These are phyloP conservation scores for Tausonia pullulans DNA, from an alignment of 1,284 basidiomycete genomes.

Conservation along the genomic window DNA sequence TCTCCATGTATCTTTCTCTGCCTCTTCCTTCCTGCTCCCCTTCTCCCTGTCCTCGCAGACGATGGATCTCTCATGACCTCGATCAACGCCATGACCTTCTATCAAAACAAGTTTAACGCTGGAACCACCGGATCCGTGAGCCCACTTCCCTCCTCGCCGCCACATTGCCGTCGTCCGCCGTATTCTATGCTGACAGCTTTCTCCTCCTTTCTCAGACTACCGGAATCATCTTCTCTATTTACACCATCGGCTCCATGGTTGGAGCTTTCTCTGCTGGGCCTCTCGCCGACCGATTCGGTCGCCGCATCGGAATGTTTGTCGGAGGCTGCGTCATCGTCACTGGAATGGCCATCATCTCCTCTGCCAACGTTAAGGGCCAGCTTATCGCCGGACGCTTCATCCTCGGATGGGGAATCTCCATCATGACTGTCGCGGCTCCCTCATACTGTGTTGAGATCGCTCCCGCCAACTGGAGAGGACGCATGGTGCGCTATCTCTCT, in stretches of 20 bases:
- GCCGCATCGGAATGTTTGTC: slow-evolving; percentile 4
- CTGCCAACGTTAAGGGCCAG: background rate
- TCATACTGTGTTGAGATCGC: slow-evolving; percentile 9
- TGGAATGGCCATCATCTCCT: background rate
- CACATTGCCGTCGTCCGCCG: no score
- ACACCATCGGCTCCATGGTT: slow-evolving; percentile 11
- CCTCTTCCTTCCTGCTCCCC: background rate
- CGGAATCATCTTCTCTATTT: background rate
- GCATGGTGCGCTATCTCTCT: background rate
- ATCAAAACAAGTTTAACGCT: background rate
- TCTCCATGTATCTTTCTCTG: background rate
- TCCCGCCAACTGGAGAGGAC: slow-evolving; percentile 10
- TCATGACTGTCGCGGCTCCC: slow-evolving; percentile 9
- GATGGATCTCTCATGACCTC: slow-evolving; percentile 11
- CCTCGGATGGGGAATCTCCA: slow-evolving; percentile 7
- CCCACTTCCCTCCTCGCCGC: no score
- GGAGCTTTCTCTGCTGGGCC: slow-evolving; percentile 6
- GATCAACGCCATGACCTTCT: slow-evolving; percentile 2
- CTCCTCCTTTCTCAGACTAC: background rate
- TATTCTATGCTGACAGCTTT: no score
- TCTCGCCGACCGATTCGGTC: slow-evolving; percentile 2
- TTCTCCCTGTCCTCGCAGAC: background rate
- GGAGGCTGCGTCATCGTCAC: slow-evolving; percentile 1
- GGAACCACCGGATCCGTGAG: background rate
- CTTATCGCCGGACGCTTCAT: slow-evolving; percentile 10